Conservation (phyloP, 495 filamentous ascomycete species). For the Podospora comata region DNA sequence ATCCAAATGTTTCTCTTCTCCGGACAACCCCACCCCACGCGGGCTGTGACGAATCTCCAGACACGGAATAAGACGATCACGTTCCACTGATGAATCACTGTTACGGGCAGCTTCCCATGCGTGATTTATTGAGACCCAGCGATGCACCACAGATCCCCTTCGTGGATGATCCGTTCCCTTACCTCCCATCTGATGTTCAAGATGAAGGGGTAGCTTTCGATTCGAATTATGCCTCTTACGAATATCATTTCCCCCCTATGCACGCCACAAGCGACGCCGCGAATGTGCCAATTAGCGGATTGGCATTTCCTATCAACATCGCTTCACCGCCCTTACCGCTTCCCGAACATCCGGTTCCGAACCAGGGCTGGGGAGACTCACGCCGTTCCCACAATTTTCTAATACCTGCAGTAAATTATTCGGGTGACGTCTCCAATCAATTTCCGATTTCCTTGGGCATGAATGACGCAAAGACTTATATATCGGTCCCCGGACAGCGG, state of each 20-base stretch:
- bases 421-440: background rate
- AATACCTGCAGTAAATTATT: background rate
- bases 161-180: background rate
- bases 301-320: background rate
- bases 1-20: background rate
- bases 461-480: background rate
- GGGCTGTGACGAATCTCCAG: background rate
- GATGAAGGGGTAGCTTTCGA: background rate
- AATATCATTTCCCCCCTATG: background rate
- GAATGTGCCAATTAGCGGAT: background rate
- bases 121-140: background rate
- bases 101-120: background rate
- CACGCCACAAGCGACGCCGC: background rate
- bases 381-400: too few species aligned
- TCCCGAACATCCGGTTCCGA: background rate
- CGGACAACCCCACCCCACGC: background rate
- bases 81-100: background rate
- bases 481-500: too few species aligned
- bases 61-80: background rate
- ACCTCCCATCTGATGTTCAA: background rate
- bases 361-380: background rate
- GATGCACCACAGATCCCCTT: background rate
- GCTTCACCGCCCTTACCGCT: background rate
- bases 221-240: background rate
- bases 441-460: background rate